Evolutionary conservation across 139 green algal genomes (phyloP), one percentile per base, ranked within the genome.

Genomic region (Coelastrella sp.): DNA sequence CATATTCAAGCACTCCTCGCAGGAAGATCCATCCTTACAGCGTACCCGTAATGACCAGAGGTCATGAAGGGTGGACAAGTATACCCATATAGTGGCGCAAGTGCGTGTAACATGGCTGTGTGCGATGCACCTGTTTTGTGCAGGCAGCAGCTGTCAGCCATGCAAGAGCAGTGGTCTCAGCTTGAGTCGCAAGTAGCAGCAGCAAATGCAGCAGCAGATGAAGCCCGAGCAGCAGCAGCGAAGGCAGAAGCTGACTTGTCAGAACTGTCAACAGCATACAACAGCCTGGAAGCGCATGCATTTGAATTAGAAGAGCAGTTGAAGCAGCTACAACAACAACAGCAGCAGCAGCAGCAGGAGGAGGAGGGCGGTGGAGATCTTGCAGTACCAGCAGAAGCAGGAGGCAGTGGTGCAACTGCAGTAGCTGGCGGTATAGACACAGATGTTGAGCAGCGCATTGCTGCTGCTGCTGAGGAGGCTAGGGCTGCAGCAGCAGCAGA

Each of bases 261-360:
- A 32, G 94, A 92, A 56, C 93, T 98, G 5, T 95, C 92, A 16
- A 80, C 68, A 3, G 96, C 96, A 5, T 98, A 98, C 91, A 97
- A 97, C 89, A 91, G 90, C 22, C 87, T 98, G 58, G 96, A 98
- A 82, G 80, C 83, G 4, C 95, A 98, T 65, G 90, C 91, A n/a
- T 92, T 87, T 23, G 78, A 75, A 3, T 56, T 97, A 54, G 95
- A 97, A 85, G 93, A 88, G 64, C 93, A 95, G 91, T 71, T 96
- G 7, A 81, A 92, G 78, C 56, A 65, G 84, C 64, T 84, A 56
- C 61, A 83, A 65, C 77, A 79, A n/a, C 23, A 83, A 60, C 85
- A 71, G 81, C 83, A 75, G 86, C 79, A 76, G 75, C 86, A 71
- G 81, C 83, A 75, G 86, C 79, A 76, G 75, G 75, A 71, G 71